A percentile compares a stretch with the other conserved stretches of the same genome.
phyloP scores from a whole-genome alignment of 108 stramenopile genomes.

The Ochromonas danica region DNA sequence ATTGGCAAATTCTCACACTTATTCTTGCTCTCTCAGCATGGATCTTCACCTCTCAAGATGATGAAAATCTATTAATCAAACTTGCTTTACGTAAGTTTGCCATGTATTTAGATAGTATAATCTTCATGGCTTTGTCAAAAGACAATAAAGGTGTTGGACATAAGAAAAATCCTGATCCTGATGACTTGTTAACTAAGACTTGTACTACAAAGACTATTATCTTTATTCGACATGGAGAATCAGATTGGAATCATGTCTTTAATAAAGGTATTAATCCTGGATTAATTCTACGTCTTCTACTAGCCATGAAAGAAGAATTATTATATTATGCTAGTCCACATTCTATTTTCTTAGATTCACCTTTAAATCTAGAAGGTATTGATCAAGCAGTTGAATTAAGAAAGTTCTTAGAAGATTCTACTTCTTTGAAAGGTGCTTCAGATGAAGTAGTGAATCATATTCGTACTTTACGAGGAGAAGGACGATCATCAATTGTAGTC shows the following conservation, averaged over 20 bases:
- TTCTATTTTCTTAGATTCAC: slow-evolving; percentile 42
- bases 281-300: neutral
- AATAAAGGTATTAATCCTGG: slow-evolving; percentile 18
- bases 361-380: slow-evolving; percentile 39
- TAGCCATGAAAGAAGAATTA: neutral
- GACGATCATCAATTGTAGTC: slow-evolving; percentile 46
- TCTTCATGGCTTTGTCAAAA: slow-evolving; percentile 29
- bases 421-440: neutral
- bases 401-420: slow-evolving; percentile 37
- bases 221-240: slow-evolving; percentile 54
- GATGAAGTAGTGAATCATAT: neutral
- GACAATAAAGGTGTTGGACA: slow-evolving; percentile 23
- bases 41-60: neutral
- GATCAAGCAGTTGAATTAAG: slow-evolving; percentile 38
- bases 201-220: slow-evolving; percentile 44
- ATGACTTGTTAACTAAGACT: neutral
- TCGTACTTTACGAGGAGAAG: slow-evolving; percentile 1
- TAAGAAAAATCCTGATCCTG: slow-evolving; percentile 34
- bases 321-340: neutral
- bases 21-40: too few species aligned
- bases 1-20: too few species aligned
- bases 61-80: slow-evolving; percentile 11
- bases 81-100: neutral
- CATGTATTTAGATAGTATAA: neutral
- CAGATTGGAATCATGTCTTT: slow-evolving; percentile 53